Evolutionary conservation across 164 flowering plant species (phyloP), one percentile per base, ranked within the genome.

Genomic region (Umbilicus rupestris): DNA sequence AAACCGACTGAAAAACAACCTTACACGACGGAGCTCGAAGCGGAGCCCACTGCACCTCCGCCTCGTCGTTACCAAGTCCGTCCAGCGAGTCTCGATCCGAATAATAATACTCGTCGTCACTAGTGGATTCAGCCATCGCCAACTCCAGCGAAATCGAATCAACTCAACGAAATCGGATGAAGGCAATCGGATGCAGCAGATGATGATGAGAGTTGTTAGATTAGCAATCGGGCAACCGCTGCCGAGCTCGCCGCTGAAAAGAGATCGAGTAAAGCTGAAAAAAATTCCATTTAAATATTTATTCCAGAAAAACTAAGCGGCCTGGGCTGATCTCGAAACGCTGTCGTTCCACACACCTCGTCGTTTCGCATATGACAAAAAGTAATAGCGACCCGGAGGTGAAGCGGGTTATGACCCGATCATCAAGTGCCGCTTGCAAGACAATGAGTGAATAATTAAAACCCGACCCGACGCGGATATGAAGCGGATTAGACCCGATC

Each of bases 11-110:
- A 22, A 11, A 28, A 55, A 28, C 60, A 55, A 55, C 60, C 60
- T 55, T 55, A 24, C 60, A 55, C 60, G 60, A 55, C 60, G 60
- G 60, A 55, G 60, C 60, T 12, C 60, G 60, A 3, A 55, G 24
- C 3, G 82, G 71, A 47, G 16, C 73, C 75, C 77, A 76, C 33
- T 58, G 74, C 2, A 65, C 22, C 57, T 73, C 82, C 44, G 81
- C 63, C 6, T 80, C 89, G 0, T 84, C 89, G 41, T 77, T 81
- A 47, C 81, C 94, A 30, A 84, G 31, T 20, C 79, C 90, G 17
- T 81, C 85, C 33, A 78, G 71, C 15, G 86, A 85, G 35, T 84
- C 89, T 3, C 62, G 78, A 80, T 84, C 91, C 58, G 86, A 83
- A 31, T 67, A 70, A 62, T 77, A 78, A 65, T 70, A 73, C 3